Evolutionary conservation across 352 stramenopile genomes (phyloP), one percentile per base, ranked within the genome.

Genomic region (Elongisporangium undulatum): DNA sequence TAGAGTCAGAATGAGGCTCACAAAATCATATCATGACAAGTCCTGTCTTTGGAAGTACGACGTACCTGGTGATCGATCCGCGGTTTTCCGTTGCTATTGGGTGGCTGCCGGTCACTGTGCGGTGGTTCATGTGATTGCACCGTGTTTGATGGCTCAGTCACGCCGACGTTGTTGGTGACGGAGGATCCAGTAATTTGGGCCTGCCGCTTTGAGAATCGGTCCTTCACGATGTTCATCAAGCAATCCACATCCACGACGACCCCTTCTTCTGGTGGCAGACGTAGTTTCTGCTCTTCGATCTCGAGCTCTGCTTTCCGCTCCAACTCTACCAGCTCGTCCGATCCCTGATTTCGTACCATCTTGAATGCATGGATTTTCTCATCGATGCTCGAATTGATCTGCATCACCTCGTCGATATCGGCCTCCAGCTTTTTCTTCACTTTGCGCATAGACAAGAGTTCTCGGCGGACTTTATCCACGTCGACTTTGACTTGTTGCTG

Each of bases 401-500:
- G 57, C 9, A 58, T 49, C 1, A 87, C 75, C 5, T 85, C 75
- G 16, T 77, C 66, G 26, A 89, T 84, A 57, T 92, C 82, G 24
- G 66, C 66, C 39, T 85, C 68, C 2, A 92, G 68, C 49, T 89
- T 90, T 12, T 74, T 67, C 3, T 64, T 51, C 19, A 92, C 80
- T 56, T 87, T 85, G 21, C 71, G 69, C 50, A 90, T 55, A 0
- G 80, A 83, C 20, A 88, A 51, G 22, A 92, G 49, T 53, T 90
- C 82, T 20, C 66, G 77, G 7, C 82, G 76, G 0, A 88, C 67
- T 9, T 66, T 69, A 56, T 92, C 82, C 2, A 92, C 80, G 12
- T 83, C 71, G 9, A 69, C 75, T 24, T 76, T 79, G 26, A 89
- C 68, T n/a, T 83, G 67, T 56, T 79, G 71, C 64, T 92, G 82